Base-by-base conservation (phyloP, 192 early-diverging fungal species). In the Diversispora epigaea region DNA sequence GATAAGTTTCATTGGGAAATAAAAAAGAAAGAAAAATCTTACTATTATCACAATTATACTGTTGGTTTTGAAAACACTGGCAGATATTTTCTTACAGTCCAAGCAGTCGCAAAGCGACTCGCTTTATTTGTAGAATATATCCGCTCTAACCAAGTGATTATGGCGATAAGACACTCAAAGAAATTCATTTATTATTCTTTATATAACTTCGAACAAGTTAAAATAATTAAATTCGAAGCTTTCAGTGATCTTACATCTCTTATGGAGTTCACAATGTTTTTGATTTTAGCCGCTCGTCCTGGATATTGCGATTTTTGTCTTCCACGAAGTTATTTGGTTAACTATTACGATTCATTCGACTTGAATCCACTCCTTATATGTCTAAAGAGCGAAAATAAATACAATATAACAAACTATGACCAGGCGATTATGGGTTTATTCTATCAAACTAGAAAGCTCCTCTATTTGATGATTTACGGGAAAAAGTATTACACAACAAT, bases 61-160 rank as follows among this genome's bases (percentile, higher is more conserved):
- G 8, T 19, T 47, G 71, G 71, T 17, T 72, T 60, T 72, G 54
- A 60, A 9, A 17, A 60, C 15, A 45, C 43, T 22, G 32, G 25
- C 4, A n/a, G 55, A 39, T 11, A 68, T 68, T 9, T 52, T n/a
- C n/a, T n/a, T n/a, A n/a, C n/a, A n/a, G n/a, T n/a, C 40, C n/a
- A 57, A 60, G 43, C 47, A 15, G 60, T 60, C n/a, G 40, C 54
- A n/a, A n/a, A 25, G 12, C 62, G 25, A 32, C 61, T 63, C 32
- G n/a, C 61, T 21, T 8, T 63, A 41, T 63, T 63, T 21, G 14
- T 63, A 6, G 0, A 4, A 0, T 63, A 0, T 63, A 14, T 63
- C 22, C 12, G 32, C 32, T 63, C 61, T 63, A 63, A 63, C 22
- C 8, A 63, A 2, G 15, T 41, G 10, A 25, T 7, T 25, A 25